Conservation (phyloP, 305 asterid genomes). For the Solanum hybrid region DNA sequence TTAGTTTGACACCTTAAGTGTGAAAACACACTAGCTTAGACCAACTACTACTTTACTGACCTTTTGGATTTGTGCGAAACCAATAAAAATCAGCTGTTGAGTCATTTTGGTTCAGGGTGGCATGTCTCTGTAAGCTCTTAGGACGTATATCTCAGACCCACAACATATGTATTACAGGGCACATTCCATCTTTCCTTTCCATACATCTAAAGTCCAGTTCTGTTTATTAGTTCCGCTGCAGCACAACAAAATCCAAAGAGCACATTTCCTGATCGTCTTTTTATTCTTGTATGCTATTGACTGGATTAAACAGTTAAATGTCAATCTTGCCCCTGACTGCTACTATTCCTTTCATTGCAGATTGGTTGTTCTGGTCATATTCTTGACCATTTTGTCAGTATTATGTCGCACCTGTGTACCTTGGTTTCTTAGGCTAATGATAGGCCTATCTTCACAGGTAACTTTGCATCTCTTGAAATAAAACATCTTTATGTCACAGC, state of each 20-base stretch:
- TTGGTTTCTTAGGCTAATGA: slow-evolving; percentile 75
- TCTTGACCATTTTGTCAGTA: slow-evolving; percentile 48
- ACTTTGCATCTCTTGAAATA: slow-evolving; percentile 16
- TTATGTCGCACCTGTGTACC: slow-evolving; percentile 60
- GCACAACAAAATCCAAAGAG: neutral
- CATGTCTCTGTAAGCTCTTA: neutral
- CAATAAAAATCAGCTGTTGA: neutral
- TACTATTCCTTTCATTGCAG: slow-evolving; percentile 19
- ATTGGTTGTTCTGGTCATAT: slow-evolving; percentile 44
- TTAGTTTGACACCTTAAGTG: neutral
- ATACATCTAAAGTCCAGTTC: neutral
- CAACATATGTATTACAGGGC: neutral
- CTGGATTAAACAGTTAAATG: neutral
- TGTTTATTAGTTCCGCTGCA: neutral
- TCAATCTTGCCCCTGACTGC: neutral
- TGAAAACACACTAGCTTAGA: neutral
- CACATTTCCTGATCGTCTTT: neutral
- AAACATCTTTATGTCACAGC: neutral
- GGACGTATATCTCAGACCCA: neutral
- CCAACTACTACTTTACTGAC: neutral
- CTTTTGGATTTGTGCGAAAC: neutral
- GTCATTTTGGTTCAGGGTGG: neutral
- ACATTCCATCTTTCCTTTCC: neutral
- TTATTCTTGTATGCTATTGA: neutral
- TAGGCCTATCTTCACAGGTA: slow-evolving; percentile 75